Conservation (phyloP, 2,329 filamentous ascomycete genomes). For the Davidsoniella virescens region DNA sequence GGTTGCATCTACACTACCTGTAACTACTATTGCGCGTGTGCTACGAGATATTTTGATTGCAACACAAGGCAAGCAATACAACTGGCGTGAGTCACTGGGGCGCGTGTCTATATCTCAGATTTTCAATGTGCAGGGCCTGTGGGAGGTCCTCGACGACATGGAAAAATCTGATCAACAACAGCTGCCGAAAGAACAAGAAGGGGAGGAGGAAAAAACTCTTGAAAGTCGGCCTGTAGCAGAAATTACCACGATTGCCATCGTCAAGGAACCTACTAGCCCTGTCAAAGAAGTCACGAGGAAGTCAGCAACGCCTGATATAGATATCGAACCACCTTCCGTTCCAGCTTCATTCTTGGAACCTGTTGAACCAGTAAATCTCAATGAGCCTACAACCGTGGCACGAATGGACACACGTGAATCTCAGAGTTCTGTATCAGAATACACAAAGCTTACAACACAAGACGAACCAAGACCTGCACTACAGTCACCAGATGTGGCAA, state of each 20-base stretch:
- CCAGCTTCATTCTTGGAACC: background rate
- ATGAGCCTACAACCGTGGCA: too few species aligned
- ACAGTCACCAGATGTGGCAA: too few species aligned
- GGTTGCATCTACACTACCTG: slow-evolving; percentile 33
- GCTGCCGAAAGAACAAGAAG: too few species aligned
- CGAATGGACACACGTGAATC: too few species aligned
- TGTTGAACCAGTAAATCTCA: background rate
- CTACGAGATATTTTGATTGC: slow-evolving; percentile 21
- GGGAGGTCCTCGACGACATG: slow-evolving; percentile 36
- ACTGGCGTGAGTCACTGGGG: slow-evolving; percentile 26
- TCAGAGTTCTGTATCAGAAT: too few species aligned
- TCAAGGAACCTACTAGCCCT: too few species aligned
- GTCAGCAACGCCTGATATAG: too few species aligned
- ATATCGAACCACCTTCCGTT: background rate
- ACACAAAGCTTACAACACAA: too few species aligned
- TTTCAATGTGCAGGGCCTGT: slow-evolving; percentile 42
- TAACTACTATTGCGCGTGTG: slow-evolving; percentile 24
- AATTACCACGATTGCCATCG: too few species aligned
- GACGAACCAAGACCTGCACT: too few species aligned
- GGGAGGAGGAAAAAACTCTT: background rate
- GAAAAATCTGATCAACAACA: background rate
- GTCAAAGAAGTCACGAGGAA: too few species aligned
- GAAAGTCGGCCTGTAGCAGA: too few species aligned
- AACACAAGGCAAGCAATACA: slow-evolving; percentile 13
- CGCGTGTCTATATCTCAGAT: slow-evolving; percentile 37